Percentiles rank a stretch among this genome's conserved stretches.
Conservation (phyloP, 495 filamentous ascomycete species). For the Collariella sp. region DNA sequence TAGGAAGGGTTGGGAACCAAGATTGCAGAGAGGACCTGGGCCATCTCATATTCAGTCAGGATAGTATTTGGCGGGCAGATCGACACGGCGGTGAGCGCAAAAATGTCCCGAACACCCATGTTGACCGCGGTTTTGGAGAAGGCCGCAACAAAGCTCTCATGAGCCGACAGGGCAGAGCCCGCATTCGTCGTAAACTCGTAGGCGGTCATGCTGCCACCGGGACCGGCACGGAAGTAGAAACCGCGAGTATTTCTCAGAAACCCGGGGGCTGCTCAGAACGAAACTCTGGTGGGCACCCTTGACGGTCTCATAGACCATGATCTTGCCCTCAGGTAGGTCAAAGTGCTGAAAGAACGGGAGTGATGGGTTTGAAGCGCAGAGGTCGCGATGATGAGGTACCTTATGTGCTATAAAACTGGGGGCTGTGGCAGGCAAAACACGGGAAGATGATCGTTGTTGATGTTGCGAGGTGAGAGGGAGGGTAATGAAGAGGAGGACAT, state of each 20-base stretch:
- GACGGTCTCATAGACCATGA: constrained; percentile 2
- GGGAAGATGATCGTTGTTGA: too few relatives aligned
- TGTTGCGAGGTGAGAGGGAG: too few relatives aligned
- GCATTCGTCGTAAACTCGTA: constrained; percentile 5
- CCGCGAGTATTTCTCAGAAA: background rate
- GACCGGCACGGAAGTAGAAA: constrained; percentile 1
- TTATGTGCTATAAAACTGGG: too few relatives aligned
- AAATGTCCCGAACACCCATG: background rate
- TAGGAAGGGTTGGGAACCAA: background rate
- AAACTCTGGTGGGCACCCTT: background rate
- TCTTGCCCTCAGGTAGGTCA: background rate
- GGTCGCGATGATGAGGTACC: too few relatives aligned
- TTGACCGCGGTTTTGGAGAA: background rate
- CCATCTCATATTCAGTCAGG: background rate
- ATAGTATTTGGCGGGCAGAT: background rate
- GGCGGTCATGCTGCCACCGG: background rate
- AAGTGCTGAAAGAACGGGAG: too few relatives aligned
- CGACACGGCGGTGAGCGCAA: background rate
- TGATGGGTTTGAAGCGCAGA: too few relatives aligned
- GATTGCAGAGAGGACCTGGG: background rate
- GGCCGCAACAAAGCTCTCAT: background rate
- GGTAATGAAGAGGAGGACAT: too few relatives aligned
- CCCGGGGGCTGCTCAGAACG: background rate
- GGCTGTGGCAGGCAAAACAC: too few relatives aligned
- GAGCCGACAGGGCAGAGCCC: background rate